These are phyloP conservation scores for Pestalotiopsis fici DNA, from an alignment of 2,329 filamentous ascomycete species.

Conservation along the genomic window DNA sequence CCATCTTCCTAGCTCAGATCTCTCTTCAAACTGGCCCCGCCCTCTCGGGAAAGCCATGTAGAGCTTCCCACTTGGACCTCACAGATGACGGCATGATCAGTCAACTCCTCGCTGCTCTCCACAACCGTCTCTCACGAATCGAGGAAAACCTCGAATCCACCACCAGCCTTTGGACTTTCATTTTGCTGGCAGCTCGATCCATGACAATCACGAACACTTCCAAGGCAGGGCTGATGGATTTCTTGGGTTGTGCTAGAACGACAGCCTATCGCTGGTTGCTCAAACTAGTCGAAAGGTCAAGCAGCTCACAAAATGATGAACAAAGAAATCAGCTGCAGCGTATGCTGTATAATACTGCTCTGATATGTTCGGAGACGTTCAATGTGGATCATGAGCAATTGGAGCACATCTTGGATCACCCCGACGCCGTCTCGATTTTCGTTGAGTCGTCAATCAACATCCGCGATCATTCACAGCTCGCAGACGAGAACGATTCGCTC, in stretches of 20 bases:
- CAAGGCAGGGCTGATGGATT: not conserved
- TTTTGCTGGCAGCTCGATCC: not conserved
- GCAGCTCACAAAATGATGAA: not conserved
- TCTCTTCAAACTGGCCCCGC: not conserved
- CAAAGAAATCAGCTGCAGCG: conserved; percentile 3
- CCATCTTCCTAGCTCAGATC: conserved; percentile 1
- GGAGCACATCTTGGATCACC: not conserved
- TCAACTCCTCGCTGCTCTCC: not conserved
- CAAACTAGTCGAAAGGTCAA: not conserved
- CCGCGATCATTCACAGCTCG: not conserved
- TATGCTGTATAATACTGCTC: conserved; percentile 6
- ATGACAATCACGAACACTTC: not conserved
- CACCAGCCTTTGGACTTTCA: not conserved
- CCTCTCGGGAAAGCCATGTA: not conserved
- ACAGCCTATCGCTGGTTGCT: not conserved
- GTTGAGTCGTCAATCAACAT: not conserved
- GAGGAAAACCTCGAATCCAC: conserved; percentile 5
- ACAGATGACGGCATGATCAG: not conserved
- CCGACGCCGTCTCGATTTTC: not conserved
- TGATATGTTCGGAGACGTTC: conserved; percentile 5
- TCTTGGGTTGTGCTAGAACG: not conserved
- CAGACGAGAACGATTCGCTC: not conserved
- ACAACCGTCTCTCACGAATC: not conserved
- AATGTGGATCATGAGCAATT: not conserved
- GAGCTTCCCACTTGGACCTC: not conserved